Base-by-base conservation (phyloP, 2,329 filamentous ascomycete genomes). In the Dactylella cylindrospora region DNA sequence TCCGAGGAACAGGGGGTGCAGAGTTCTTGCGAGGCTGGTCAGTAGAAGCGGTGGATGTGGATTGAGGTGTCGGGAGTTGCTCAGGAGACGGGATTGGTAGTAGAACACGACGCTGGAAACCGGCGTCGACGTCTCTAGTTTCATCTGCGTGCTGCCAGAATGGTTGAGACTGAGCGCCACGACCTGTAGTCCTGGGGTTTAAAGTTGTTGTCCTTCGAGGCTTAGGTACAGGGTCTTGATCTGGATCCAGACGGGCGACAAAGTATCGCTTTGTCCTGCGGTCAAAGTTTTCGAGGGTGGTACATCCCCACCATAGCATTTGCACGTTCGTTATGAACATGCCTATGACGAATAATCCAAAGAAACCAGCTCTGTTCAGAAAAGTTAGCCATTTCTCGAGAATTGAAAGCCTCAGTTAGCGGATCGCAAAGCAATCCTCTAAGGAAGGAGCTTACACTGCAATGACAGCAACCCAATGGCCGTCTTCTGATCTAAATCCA, bases 231-330 rank as follows among this genome's bases (percentile, higher is more conserved):
- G 45, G 32, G 2, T 62, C 49, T 31, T 64, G 59, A 19, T 57
- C 50, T 1, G 59, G 51, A 17, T 64, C 59, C 8, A 64, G 45
- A 13, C 52, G 44, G 19, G 59, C 59, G 13, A 64, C 40, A 33
- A 51, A 64, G 29, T 64, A 64, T 1, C 59, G 59, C 32, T 64
- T 64, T 10, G 59, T 64, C 25, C 52, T 64, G 28, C 59, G 46
- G 23, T 64, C 59, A 43, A 64, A 64, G 29, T 57, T 64, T 46
- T 64, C 59, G 25, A 64, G 53, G 5, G 59, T 64, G 7, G 28
- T 51, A 19, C 32, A 44, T 5, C 59, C 59, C 59, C 59, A 64
- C 23, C 57, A 64, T n/a, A 57, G 46, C 50, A 55, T 51, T 35
- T 64, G 59, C 6, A 52, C 25, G 22, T 50, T 64, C 17, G 59